Base-by-base conservation (phyloP, 2,329 filamentous ascomycete genomes). In the Laburnicola sp. region DNA sequence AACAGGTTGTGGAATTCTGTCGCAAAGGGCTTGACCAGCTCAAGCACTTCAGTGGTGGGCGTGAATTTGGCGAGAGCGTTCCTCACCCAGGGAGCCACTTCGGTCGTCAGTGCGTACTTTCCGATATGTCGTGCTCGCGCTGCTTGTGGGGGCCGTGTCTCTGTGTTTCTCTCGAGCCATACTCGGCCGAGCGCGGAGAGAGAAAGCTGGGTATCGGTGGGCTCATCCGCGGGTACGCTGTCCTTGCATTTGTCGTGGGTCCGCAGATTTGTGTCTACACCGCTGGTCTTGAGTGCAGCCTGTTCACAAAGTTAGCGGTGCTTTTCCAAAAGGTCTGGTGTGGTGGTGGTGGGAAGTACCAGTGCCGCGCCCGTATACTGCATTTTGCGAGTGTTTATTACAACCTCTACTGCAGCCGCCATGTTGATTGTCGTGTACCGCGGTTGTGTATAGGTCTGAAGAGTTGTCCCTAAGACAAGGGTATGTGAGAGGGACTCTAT, bases 21-120 rank as follows among this genome's bases (percentile, higher is more conserved):
- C 10, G 44, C 35, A 39, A 38, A 47, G 8, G 44, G 44, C 10
- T 47, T 31, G 34, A 47, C 27, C 9, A 47, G 34, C 44, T 47
- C 44, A 5, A 28, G 34, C 3, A 47, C 44, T 39, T 47, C 34
- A 6, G 4, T 3, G 2, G 34, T 30, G 2, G 44, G 44, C 10
- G 38, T 23, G 44, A 39, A 32, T 11, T 4, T 25, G 4, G 16
- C 9, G 6, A 47, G 25, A 4, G 44, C 35, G 11, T 47, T 47
- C 34, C 21, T 39, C 11, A 47, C 36, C 44, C 44, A 47, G 23
- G 44, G 34, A n/a, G 44, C 44, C 11, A 47, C 27, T 16, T 39
- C 25, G 25, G 34, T 30, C 30, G 44, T 47, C 6, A 47, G 26
- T 39, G 44, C 44, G 21, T 38, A 47, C 23, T 47, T 31, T n/a